phyloP scores from a whole-genome alignment of 306 rosid genomes.

The Arachis stenosperma region DNA sequence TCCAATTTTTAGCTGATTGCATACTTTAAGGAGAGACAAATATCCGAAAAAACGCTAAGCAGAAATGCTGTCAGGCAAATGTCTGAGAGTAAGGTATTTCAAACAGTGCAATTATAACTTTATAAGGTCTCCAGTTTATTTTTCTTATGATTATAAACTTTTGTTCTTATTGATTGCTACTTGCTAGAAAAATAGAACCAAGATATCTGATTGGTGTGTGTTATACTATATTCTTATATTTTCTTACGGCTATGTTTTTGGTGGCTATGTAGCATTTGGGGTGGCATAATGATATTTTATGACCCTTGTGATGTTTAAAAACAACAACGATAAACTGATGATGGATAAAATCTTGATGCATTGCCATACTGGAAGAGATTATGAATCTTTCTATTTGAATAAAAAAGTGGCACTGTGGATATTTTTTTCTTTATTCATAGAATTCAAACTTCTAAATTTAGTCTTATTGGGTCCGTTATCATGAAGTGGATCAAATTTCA shows the following conservation, averaged over 20 bases:
- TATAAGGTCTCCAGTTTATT: constrained; percentile 13
- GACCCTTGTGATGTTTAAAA: neutral
- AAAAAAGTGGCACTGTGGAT: neutral
- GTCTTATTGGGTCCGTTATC: constrained; percentile 2
- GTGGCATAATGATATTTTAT: constrained; percentile 1
- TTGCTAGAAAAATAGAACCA: constrained; percentile 2
- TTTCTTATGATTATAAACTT: constrained; percentile 27
- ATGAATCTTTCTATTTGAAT: constrained; percentile 1
- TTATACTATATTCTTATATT: neutral
- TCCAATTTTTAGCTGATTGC: constrained; percentile 61
- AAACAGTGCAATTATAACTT: neutral
- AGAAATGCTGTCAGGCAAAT: constrained; percentile 80
- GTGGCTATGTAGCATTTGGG: constrained; percentile 17
- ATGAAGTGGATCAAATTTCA: neutral
- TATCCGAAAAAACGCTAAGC: constrained; percentile 72
- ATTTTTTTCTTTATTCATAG: neutral
- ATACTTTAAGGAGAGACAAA: constrained; percentile 71
- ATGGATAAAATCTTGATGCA: neutral
- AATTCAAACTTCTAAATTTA: neutral
- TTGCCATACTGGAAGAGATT: neutral
- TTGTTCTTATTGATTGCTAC: constrained; percentile 12
- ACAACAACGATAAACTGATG: neutral
- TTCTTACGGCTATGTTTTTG: neutral
- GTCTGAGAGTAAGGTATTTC: constrained; percentile 61
- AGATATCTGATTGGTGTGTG: constrained; percentile 9